These are phyloP conservation scores for Fusarium setosum DNA, from an alignment of 2,329 filamentous ascomycete species.

Conservation along the genomic window DNA sequence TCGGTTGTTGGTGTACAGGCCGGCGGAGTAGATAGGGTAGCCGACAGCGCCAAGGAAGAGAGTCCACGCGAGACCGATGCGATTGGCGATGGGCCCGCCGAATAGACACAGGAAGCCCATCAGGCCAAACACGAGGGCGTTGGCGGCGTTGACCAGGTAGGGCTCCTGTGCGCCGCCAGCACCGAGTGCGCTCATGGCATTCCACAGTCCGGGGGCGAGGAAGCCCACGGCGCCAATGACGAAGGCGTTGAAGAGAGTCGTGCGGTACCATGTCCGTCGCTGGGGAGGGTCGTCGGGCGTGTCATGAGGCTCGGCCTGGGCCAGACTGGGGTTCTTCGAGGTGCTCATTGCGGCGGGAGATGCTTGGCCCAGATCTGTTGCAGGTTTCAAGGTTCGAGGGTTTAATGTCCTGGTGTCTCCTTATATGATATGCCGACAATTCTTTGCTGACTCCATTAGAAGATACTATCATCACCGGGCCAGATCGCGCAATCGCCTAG, in stretches of 20 bases:
- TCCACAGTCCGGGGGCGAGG: conserved; percentile 36
- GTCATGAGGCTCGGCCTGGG: neutral
- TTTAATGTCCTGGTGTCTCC: too few relatives aligned
- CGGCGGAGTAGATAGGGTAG: conserved; percentile 59
- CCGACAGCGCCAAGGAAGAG: conserved; percentile 56
- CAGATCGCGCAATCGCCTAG: neutral
- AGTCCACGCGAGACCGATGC: conserved; percentile 48
- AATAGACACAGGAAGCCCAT: conserved; percentile 13
- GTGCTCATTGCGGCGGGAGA: neutral
- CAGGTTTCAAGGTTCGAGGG: too few relatives aligned
- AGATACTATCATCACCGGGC: neutral
- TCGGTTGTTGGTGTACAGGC: conserved; percentile 60
- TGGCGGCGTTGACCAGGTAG: conserved; percentile 65
- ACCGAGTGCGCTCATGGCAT: conserved; percentile 41
- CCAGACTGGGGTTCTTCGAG: neutral
- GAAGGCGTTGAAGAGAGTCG: conserved; percentile 64
- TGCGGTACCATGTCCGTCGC: conserved; percentile 57
- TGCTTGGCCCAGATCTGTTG: too few relatives aligned
- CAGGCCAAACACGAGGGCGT: conserved; percentile 15
- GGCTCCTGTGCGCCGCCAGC: conserved; percentile 67
- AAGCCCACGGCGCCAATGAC: conserved; percentile 62
- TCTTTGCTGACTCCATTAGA: neutral
- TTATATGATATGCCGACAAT: neutral
- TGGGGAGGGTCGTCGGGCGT: neutral
- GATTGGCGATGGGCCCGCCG: conserved; percentile 10